Conservation (phyloP, 73 alveolate genomes). For the Paramecium sexaurelia region DNA sequence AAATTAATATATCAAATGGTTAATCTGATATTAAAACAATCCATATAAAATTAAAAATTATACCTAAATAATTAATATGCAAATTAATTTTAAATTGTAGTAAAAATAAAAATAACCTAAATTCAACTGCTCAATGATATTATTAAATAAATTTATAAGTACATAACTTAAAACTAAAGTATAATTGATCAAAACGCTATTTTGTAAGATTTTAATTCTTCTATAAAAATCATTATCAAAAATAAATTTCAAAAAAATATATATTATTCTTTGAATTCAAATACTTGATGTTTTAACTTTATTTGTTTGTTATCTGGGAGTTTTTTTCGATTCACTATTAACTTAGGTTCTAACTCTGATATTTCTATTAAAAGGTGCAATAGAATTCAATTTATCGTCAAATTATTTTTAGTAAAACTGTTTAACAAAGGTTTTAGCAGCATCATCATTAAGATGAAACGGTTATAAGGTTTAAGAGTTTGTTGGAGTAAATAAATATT, state of each 20-base stretch:
- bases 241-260: not conserved
- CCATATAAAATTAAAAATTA: too few relatives aligned
- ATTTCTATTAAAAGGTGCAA: not conserved
- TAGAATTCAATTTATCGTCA: not conserved
- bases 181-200: too few relatives aligned
- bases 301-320: not conserved
- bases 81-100: too few relatives aligned
- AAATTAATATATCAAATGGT: too few relatives aligned
- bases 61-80: too few relatives aligned
- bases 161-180: too few relatives aligned
- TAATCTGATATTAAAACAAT: too few relatives aligned
- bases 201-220: too few relatives aligned
- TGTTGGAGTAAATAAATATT: slow-evolving; percentile 10
- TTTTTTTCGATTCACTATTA: not conserved
- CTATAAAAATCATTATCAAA: not conserved
- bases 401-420: not conserved
- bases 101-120: too few relatives aligned
- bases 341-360: not conserved
- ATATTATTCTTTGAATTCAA: not conserved
- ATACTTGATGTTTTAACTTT: not conserved
- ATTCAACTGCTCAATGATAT: too few relatives aligned
- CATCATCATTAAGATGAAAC: not conserved
- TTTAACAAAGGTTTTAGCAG: not conserved
- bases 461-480: not conserved
- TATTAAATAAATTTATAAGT: too few relatives aligned